Percentiles rank a stretch among this genome's conserved stretches.
phyloP scores from a whole-genome alignment of 2,329 filamentous ascomycete genomes.

The Penicillium sp. region DNA sequence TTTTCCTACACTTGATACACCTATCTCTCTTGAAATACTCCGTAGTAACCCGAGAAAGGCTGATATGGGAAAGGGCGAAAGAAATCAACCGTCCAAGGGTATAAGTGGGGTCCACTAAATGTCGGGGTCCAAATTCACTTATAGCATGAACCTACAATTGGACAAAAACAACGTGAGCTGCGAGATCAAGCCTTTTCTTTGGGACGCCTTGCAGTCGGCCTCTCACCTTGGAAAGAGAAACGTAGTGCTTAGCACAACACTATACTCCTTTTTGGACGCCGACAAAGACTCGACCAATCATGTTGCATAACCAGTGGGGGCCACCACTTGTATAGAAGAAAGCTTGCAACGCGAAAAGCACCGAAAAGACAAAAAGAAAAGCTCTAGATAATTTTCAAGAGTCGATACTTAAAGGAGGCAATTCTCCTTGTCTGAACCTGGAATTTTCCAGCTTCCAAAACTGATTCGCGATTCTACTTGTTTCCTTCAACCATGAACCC shows the following conservation, averaged over 20 bases:
- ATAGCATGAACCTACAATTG: too few relatives aligned
- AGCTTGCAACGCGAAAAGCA: background rate
- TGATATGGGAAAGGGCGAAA: too few relatives aligned
- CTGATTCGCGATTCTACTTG: background rate
- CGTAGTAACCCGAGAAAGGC: too few relatives aligned
- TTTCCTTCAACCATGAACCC: background rate
- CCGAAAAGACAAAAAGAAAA: too few relatives aligned
- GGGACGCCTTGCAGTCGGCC: background rate
- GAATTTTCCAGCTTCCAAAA: background rate
- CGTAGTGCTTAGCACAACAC: background rate
- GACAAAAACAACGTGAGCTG: background rate
- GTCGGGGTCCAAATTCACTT: too few relatives aligned
- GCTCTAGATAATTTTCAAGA: background rate
- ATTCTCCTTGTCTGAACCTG: background rate
- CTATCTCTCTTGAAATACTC: too few relatives aligned
- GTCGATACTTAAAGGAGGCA: background rate
- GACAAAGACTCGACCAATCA: background rate
- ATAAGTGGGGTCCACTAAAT: too few relatives aligned
- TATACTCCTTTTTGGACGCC: background rate
- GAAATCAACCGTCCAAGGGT: too few relatives aligned
- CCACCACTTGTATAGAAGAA: background rate
- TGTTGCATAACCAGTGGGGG: background rate
- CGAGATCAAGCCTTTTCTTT: background rate
- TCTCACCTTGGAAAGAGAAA: background rate
- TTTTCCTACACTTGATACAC: too few relatives aligned